Percentiles rank a stretch among this genome's conserved stretches.
Evolutionary conservation across 129 eudicot genomes (phyloP).

Genomic region (Tanacetum coccineum): DNA sequence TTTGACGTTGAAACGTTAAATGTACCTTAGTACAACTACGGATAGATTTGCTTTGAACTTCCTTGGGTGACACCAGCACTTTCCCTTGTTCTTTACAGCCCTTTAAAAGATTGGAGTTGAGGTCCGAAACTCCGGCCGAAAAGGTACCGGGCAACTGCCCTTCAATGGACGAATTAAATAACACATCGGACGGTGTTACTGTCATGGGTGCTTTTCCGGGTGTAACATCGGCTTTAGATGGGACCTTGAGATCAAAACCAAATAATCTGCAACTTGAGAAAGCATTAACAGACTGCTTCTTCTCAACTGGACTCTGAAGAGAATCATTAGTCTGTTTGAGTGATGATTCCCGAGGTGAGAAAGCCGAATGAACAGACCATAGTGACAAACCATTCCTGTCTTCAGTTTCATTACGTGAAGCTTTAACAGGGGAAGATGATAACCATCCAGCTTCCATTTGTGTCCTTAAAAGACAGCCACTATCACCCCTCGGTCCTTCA

Average conservation of each 20-base stretch:
- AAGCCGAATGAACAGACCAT: constrained; percentile 50
- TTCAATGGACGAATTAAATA: too few relatives aligned
- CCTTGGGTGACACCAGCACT: too few relatives aligned
- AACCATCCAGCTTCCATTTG: constrained; percentile 38
- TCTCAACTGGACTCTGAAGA: constrained; percentile 19
- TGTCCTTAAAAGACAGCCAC: constrained; percentile 23
- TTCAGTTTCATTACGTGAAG: constrained; percentile 50
- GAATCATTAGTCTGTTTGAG: constrained; percentile 29
- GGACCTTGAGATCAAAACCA: constrained; percentile 59
- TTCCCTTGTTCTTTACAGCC: too few relatives aligned
- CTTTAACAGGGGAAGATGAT: constrained; percentile 36
- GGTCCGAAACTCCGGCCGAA: too few relatives aligned
- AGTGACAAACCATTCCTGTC: constrained; percentile 47
- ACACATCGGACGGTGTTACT: too few relatives aligned
- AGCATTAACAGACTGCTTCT: constrained; percentile 37
- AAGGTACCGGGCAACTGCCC: too few relatives aligned
- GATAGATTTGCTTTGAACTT: too few relatives aligned
- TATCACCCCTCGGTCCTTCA: constrained; percentile 42
- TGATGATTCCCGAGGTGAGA: constrained; percentile 37
- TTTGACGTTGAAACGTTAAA: too few relatives aligned
- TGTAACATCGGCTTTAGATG: constrained; percentile 23
- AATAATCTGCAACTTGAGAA: constrained; percentile 59
- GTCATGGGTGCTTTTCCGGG: constrained; percentile 22
- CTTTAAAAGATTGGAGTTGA: too few relatives aligned
- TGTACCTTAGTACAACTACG: too few relatives aligned